phyloP scores from a whole-genome alignment of 2,329 filamentous ascomycete species.

The Fusarium lyarnte region DNA sequence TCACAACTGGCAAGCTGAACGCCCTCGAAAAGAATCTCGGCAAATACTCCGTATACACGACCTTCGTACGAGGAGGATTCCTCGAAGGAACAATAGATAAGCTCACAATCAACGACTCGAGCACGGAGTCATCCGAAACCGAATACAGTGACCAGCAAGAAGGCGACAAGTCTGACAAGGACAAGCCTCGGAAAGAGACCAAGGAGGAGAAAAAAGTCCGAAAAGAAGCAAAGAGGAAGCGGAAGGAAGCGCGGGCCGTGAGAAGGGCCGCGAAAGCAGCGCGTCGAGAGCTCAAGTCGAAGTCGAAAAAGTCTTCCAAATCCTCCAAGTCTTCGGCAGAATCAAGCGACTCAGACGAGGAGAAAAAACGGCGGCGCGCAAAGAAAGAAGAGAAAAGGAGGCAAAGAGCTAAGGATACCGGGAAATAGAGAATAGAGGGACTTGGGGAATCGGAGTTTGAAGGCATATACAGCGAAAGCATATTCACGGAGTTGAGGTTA shows the following conservation, averaged over 20 bases:
- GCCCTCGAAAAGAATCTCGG: conserved; percentile 63
- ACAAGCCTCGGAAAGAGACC: conserved; percentile 48
- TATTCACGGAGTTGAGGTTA: conserved; percentile 43
- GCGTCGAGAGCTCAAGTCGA: conserved; percentile 38
- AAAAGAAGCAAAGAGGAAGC: conserved; percentile 47
- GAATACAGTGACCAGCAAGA: conserved; percentile 48
- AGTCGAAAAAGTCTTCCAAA: conserved; percentile 40
- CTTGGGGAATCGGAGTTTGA: conserved; percentile 9
- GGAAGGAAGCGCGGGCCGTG: conserved; percentile 42
- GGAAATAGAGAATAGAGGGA: conserved; percentile 31
- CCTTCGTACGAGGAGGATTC: conserved; percentile 84
- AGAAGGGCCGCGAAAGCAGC: conserved; percentile 38
- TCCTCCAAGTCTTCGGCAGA: conserved; percentile 44
- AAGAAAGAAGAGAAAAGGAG: conserved; percentile 54
- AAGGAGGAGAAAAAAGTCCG: conserved; percentile 55
- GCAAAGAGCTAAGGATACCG: conserved; percentile 42
- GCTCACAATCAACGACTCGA: conserved; percentile 41
- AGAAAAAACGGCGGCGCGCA: conserved; percentile 57
- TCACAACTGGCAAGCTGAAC: conserved; percentile 64
- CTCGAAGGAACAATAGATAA: conserved; percentile 74
- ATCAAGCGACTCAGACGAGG: conserved; percentile 50
- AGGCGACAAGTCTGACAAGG: conserved; percentile 20
- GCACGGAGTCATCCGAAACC: conserved; percentile 41
- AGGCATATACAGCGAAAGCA: conserved; percentile 30
- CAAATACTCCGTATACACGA: conserved; percentile 78